Percentiles rank a stretch among this genome's conserved stretches.
These are phyloP conservation scores for Pseudohyphozyma bogoriensis DNA, from an alignment of 768 basidiomycete genomes.

Conservation along the genomic window DNA sequence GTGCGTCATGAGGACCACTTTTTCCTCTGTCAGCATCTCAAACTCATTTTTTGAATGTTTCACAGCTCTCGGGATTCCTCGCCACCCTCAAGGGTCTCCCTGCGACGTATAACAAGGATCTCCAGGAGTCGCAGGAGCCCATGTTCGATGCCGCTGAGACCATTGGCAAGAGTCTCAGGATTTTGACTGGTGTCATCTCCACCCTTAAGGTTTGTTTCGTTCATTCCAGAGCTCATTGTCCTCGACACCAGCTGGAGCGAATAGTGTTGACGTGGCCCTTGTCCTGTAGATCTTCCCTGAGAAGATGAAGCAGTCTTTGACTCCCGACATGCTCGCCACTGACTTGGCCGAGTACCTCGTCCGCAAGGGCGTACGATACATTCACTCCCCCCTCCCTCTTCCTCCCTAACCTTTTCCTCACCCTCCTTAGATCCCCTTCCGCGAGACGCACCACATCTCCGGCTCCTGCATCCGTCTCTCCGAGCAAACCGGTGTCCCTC, in stretches of 20 bases:
- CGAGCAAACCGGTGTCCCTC: conserved; percentile 65
- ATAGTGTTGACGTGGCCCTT: not conserved
- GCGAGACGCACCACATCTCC: conserved; percentile 96
- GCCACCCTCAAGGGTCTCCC: conserved; percentile 96
- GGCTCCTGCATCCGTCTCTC: conserved; percentile 92
- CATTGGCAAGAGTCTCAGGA: conserved; percentile 72
- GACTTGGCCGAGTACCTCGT: conserved; percentile 98
- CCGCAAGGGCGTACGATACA: conserved; percentile 78
- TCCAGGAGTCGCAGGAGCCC: conserved; percentile 98
- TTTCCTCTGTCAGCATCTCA: too few relatives aligned
- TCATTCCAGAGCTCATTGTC: not conserved
- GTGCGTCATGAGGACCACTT: too few relatives aligned
- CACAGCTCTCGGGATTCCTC: conserved; percentile 91
- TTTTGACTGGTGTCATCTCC: conserved; percentile 87
- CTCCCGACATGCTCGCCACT: conserved; percentile 97
- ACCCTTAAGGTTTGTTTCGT: conserved; percentile 60
- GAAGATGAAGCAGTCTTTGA: conserved; percentile 81
- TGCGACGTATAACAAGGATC: conserved; percentile 98
- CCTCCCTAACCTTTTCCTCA: not conserved
- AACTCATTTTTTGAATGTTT: too few relatives aligned
- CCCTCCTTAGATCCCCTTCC: conserved; percentile 72
- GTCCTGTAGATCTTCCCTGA: conserved; percentile 65
- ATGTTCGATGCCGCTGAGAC: conserved; percentile 90
- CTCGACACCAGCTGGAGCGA: too few relatives aligned
- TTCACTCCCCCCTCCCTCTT: not conserved